These are phyloP conservation scores for Xylaria sp. DNA, from an alignment of 2,329 filamentous ascomycete genomes.

Conservation along the genomic window DNA sequence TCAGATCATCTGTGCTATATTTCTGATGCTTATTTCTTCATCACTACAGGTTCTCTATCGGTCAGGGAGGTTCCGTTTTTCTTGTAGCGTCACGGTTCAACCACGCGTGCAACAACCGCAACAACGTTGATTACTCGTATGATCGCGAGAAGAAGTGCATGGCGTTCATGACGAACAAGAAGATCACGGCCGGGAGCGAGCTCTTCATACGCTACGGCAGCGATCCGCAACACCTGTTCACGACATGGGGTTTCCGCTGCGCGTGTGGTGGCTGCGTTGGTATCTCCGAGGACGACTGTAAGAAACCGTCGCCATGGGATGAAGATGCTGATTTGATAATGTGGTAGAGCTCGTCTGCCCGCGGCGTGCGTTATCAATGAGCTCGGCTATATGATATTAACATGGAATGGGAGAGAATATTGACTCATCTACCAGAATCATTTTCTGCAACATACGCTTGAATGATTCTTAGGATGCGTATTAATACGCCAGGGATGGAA, in stretches of 20 bases:
- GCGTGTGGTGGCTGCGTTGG: slow-evolving; percentile 59
- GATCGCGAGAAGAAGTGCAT: slow-evolving; percentile 52
- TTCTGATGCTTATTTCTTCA: slow-evolving; percentile 2
- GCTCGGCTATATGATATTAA: neutral
- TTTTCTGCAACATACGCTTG: neutral
- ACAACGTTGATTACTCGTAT: slow-evolving; percentile 60
- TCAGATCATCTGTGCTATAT: neutral
- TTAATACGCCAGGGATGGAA: neutral
- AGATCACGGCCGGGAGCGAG: slow-evolving; percentile 59
- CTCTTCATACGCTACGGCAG: slow-evolving; percentile 63
- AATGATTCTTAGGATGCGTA: neutral
- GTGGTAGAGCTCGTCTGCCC: neutral
- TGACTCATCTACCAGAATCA: neutral
- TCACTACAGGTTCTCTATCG: slow-evolving; percentile 35
- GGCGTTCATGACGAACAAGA: slow-evolving; percentile 53
- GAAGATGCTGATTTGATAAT: neutral
- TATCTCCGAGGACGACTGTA: slow-evolving; percentile 33
- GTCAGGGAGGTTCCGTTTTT: slow-evolving; percentile 54
- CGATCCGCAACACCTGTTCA: slow-evolving; percentile 53
- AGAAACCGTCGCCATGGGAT: neutral
- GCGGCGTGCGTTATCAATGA: neutral
- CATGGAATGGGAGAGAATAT: neutral
- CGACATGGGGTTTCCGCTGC: slow-evolving; percentile 65
- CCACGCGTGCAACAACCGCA: slow-evolving; percentile 61
- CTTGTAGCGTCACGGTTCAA: slow-evolving; percentile 67